A percentile compares a stretch with the other conserved stretches of the same genome.
Evolutionary conservation across 139 green algal genomes (phyloP).

Genomic region (Asterochloris erici): DNA sequence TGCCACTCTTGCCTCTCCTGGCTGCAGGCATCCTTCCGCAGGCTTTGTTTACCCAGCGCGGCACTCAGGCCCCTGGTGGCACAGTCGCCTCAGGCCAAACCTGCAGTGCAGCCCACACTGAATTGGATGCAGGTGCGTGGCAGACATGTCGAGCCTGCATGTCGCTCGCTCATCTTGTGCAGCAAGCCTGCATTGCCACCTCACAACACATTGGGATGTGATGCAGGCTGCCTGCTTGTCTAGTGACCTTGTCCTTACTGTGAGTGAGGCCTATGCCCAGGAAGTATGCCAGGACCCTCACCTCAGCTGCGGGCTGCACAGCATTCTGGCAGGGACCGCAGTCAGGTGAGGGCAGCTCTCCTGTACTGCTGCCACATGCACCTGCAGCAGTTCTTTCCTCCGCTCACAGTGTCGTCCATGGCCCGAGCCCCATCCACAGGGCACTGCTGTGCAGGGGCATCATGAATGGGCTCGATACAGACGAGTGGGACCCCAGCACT

Average conservation of each 20-base stretch:
- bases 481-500: constrained; percentile 88
- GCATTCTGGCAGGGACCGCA: constrained; percentile 20
- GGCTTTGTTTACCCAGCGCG: no score
- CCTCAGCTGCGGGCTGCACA: constrained; percentile 31
- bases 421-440: no score
- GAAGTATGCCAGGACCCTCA: constrained; percentile 44
- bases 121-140: no score
- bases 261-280: constrained; percentile 65
- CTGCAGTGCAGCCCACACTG: no score
- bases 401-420: no score
- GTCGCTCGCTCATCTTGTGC: no score
- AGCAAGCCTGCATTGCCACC: no score
- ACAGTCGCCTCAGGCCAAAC: no score
- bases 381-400: neutral
- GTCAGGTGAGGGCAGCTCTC: constrained; percentile 25
- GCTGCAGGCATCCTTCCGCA: no score
- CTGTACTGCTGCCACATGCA: neutral
- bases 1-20: no score
- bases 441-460: constrained; percentile 64
- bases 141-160: no score
- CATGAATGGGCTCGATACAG: constrained; percentile 96
- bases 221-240: constrained; percentile 12
- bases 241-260: constrained; percentile 65
- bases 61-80: no score
- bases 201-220: neutral